Percentiles rank a stretch among this genome's conserved stretches.
These are phyloP conservation scores for Sonneratia alba DNA, from an alignment of 345 rosid genomes.

Conservation along the genomic window DNA sequence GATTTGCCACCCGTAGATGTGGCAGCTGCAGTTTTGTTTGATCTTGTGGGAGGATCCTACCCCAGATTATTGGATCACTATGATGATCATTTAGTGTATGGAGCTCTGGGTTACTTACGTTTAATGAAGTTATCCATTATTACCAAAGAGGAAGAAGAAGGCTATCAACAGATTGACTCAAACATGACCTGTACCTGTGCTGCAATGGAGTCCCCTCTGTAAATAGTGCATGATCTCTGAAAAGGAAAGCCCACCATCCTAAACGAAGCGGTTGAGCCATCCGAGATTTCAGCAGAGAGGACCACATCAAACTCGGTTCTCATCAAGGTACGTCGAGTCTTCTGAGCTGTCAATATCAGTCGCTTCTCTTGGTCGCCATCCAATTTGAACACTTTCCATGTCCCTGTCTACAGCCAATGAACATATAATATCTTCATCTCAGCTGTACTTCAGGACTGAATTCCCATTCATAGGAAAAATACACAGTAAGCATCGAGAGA, in stretches of 20 bases:
- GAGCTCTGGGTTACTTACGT: no score
- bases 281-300: conserved; percentile 22
- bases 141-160: not conserved
- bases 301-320: conserved; percentile 54
- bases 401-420: conserved; percentile 38
- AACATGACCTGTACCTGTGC: conserved; percentile 55
- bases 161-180: not conserved
- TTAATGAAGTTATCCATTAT: no score
- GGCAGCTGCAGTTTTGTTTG: no score
- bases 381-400: conserved; percentile 48
- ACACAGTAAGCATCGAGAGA: no score
- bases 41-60: no score
- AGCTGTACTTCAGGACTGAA: not conserved
- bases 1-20: no score
- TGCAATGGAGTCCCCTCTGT: conserved; percentile 42
- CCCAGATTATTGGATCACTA: no score
- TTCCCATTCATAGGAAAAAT: not conserved
- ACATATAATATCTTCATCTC: not conserved
- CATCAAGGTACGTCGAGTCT: conserved; percentile 34
- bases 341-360: conserved; percentile 43
- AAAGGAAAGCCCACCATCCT: conserved; percentile 59
- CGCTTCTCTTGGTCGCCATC: conserved; percentile 32
- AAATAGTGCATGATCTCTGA: conserved; percentile 75
- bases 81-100: no score
- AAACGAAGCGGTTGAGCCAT: conserved; percentile 14